These are phyloP conservation scores for Penicillium sp. DNA, from an alignment of 2,329 filamentous ascomycete genomes.

Conservation along the genomic window DNA sequence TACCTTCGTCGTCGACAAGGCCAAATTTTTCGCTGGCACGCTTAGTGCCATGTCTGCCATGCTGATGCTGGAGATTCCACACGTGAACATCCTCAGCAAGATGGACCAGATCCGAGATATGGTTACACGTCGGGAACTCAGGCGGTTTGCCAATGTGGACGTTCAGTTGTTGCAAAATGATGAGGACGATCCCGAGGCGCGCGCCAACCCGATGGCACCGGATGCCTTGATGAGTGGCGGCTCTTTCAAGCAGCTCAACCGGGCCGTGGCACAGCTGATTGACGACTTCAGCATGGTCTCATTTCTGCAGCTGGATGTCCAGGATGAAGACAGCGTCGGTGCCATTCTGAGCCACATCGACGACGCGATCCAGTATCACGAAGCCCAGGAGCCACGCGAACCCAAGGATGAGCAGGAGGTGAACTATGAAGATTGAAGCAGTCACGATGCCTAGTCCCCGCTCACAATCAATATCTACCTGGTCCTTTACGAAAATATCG, in stretches of 20 bases:
- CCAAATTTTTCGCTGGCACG: conserved; percentile 96
- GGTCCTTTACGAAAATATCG: background rate
- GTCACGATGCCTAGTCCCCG: background rate
- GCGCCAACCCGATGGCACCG: conserved; percentile 59
- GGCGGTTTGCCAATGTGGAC: conserved; percentile 85
- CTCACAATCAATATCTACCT: background rate
- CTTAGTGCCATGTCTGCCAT: conserved; percentile 97
- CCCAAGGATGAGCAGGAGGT: conserved; percentile 62
- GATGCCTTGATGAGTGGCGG: conserved; percentile 72
- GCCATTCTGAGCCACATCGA: conserved; percentile 87
- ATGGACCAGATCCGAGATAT: conserved; percentile 95
- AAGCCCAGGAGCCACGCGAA: conserved; percentile 86
- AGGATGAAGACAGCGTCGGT: conserved; percentile 86
- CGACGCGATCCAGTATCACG: conserved; percentile 87
- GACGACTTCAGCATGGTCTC: conserved; percentile 98
- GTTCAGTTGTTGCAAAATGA: conserved; percentile 70
- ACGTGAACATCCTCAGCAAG: conserved; percentile 94
- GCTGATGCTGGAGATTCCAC: conserved; percentile 96
- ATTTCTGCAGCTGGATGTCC: conserved; percentile 82
- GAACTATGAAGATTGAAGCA: conserved; percentile 42
- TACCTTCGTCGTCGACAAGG: conserved; percentile 89
- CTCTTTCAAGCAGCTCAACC: conserved; percentile 77
- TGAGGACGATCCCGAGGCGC: conserved; percentile 51
- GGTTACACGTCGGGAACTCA: conserved; percentile 79
- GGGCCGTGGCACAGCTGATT: conserved; percentile 83